Evolutionary conservation across 768 basidiomycete genomes (phyloP).

Genomic region (Asterophora lycoperdoides): DNA sequence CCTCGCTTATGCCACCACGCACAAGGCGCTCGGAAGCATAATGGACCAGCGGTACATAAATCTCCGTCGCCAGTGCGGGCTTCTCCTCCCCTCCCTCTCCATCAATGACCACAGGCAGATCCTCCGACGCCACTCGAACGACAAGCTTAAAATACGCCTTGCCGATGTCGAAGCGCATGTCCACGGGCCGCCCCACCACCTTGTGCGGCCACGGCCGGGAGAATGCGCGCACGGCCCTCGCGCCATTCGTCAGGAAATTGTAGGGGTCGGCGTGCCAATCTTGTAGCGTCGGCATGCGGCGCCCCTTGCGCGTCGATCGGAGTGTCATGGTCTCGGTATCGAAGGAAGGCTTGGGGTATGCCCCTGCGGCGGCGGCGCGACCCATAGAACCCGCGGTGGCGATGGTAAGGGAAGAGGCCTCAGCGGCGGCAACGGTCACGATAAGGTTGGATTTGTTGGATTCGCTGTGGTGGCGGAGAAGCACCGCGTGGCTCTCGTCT

Average conservation of each 20-base stretch:
- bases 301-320: constrained; percentile 1
- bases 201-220: constrained; percentile 77
- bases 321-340: too few species aligned
- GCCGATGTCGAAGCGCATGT: constrained; percentile 72
- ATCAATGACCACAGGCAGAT: constrained; percentile 29
- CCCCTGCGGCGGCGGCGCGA: constrained; percentile 5
- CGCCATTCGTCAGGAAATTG: constrained; percentile 79
- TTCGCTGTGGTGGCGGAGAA: constrained; percentile 29
- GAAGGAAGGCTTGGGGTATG: background rate
- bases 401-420: constrained; percentile 24
- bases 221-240: constrained; percentile 82
- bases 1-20: background rate
- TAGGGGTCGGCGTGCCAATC: constrained; percentile 48
- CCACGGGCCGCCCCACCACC: constrained; percentile 60
- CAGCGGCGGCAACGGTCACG: constrained; percentile 18
- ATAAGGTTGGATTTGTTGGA: constrained; percentile 10
- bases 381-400: constrained; percentile 16
- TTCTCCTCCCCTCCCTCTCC: constrained; percentile 14
- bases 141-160: constrained; percentile 67
- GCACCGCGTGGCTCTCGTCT: constrained; percentile 36
- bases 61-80: constrained; percentile 68
- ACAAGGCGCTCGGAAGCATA: constrained; percentile 47
- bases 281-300: constrained; percentile 16
- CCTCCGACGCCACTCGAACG: constrained; percentile 58
- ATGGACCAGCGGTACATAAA: constrained; percentile 88